A percentile compares a stretch with the other conserved stretches of the same genome.
Evolutionary conservation across 176 grass and related monocot genomes (phyloP).

Genomic region (Oryza australiensis): DNA sequence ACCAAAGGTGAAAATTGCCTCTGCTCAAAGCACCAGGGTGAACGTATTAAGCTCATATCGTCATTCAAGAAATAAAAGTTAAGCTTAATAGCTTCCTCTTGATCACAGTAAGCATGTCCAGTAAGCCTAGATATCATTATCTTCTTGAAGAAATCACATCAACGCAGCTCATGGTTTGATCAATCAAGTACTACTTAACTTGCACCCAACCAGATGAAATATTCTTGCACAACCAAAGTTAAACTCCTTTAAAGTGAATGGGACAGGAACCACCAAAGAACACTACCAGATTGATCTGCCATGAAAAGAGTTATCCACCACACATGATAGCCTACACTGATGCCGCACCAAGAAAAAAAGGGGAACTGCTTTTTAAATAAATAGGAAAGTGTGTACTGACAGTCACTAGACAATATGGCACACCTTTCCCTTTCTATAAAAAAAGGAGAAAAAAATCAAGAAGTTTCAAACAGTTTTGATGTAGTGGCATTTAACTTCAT

Average conservation of each 20-base stretch:
- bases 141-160: neutral
- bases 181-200: neutral
- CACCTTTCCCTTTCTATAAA: neutral
- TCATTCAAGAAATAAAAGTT: constrained; percentile 11
- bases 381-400: neutral
- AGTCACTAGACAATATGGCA: neutral
- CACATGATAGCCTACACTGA: neutral
- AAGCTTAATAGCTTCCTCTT: neutral
- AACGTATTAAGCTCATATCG: neutral
- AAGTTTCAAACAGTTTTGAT: neutral
- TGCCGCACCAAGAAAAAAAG: neutral
- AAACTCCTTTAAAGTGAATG: neutral
- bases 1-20: neutral
- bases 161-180: neutral
- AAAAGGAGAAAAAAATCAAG: neutral
- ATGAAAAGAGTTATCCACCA: constrained; percentile 13
- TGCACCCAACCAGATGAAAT: neutral
- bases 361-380: neutral
- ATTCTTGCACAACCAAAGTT: neutral
- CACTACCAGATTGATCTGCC: neutral
- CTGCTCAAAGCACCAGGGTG: neutral
- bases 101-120: neutral
- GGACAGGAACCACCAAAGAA: neutral
- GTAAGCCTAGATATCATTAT: neutral
- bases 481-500: neutral